Percentiles rank a stretch among this genome's conserved stretches.
Conservation (phyloP, 306 rosid species). For the Vicia sativa region DNA sequence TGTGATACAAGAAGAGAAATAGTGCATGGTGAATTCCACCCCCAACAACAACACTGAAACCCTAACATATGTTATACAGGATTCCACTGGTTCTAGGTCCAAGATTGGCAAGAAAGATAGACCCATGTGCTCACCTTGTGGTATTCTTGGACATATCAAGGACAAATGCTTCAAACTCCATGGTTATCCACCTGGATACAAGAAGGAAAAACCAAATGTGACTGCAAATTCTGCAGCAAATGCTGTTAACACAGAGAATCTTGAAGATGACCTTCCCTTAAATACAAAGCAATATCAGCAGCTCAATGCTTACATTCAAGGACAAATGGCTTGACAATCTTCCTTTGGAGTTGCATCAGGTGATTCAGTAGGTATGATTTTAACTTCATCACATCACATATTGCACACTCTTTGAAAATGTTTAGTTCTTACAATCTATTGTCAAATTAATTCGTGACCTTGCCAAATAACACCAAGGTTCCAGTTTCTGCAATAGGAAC, state of each 20-base stretch:
- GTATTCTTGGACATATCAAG: too few relatives aligned
- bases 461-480: too few relatives aligned
- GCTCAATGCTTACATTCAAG: neutral
- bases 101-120: neutral
- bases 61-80: neutral
- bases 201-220: too few relatives aligned
- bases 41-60: neutral
- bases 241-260: too few relatives aligned
- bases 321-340: neutral
- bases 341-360: neutral
- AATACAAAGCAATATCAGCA: neutral
- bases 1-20: neutral
- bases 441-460: neutral
- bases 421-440: neutral
- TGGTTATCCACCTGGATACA: too few relatives aligned
- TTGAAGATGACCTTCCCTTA: neutral
- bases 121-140: too few relatives aligned
- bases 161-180: too few relatives aligned
- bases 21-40: neutral
- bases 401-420: neutral
- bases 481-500: neutral
- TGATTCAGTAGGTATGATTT: too few relatives aligned
- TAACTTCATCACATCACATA: neutral
- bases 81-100: neutral
- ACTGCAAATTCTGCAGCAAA: too few relatives aligned